These are phyloP conservation scores for Cercospora zeina DNA, from an alignment of 2,329 filamentous ascomycete genomes.

Conservation along the genomic window DNA sequence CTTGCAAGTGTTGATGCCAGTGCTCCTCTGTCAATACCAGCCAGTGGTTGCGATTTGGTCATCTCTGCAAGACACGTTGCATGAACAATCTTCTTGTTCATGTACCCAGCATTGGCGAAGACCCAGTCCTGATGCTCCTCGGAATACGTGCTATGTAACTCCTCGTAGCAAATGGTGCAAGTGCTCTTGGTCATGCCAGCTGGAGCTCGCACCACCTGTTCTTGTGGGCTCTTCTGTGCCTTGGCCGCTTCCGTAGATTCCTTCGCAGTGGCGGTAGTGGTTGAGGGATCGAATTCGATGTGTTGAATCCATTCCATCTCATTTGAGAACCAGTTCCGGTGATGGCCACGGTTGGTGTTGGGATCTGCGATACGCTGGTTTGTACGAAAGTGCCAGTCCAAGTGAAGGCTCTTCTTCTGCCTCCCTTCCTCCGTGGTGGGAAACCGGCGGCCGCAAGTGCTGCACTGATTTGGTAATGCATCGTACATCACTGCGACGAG, in stretches of 20 bases:
- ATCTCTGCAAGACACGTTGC: conserved; percentile 86
- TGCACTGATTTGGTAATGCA: conserved; percentile 80
- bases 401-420: conserved; percentile 82
- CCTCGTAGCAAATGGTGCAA: conserved; percentile 94
- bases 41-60: conserved; percentile 53
- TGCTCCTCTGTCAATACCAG: conserved; percentile 22
- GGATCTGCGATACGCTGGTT: conserved; percentile 86
- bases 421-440: conserved; percentile 72
- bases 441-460: conserved; percentile 88
- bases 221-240: conserved; percentile 58
- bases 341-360: conserved; percentile 74
- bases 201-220: conserved; percentile 78
- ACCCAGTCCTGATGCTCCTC: conserved; percentile 95
- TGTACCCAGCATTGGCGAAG: conserved; percentile 82
- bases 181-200: conserved; percentile 72
- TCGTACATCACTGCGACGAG: conserved; percentile 76
- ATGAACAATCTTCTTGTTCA: conserved; percentile 81
- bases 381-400: conserved; percentile 98
- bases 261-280: conserved; percentile 46
- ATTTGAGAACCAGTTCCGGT: conserved; percentile 92
- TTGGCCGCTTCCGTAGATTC: conserved; percentile 44
- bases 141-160: conserved; percentile 88
- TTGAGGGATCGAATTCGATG: conserved; percentile 70
- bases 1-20: conserved; percentile 33
- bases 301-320: conserved; percentile 91